Evolutionary conservation across 805 yeast genomes (phyloP).

Genomic region (Teunomyces pallodes): DNA sequence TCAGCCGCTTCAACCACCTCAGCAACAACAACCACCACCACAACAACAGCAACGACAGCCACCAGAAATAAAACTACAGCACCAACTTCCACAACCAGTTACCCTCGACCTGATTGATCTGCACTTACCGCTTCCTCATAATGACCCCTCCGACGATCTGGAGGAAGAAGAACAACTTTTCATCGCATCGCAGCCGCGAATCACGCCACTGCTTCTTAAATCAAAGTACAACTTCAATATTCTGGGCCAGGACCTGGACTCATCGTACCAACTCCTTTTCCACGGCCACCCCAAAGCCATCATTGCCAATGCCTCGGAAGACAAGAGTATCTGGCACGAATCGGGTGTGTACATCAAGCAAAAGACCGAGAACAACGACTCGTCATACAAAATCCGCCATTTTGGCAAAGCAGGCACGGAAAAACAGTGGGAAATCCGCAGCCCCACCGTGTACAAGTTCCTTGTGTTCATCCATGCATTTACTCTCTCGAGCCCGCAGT

Average conservation of each 20-base stretch:
- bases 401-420: slow-evolving; percentile 10
- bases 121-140: not conserved
- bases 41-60: not conserved
- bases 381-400: slow-evolving; percentile 7
- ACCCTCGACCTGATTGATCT: not conserved
- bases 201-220: slow-evolving; percentile 21
- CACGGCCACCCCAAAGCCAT: slow-evolving; percentile 27
- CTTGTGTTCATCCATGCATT: slow-evolving; percentile 29
- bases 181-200: not conserved
- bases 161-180: slow-evolving; percentile 2
- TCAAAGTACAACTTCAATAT: slow-evolving; percentile 23
- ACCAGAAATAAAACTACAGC: not conserved
- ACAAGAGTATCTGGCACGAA: slow-evolving; percentile 22
- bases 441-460: slow-evolving; percentile 13
- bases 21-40: not conserved
- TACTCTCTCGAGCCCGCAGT: slow-evolving; percentile 23
- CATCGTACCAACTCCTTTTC: slow-evolving; percentile 21
- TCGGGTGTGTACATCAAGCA: slow-evolving; percentile 22
- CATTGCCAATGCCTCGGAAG: slow-evolving; percentile 17
- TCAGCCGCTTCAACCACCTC: not conserved
- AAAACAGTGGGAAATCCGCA: slow-evolving; percentile 14
- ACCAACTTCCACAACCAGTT: not conserved
- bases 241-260: slow-evolving; percentile 16
- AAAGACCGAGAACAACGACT: slow-evolving; percentile 6
- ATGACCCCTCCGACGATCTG: not conserved